Evolutionary conservation across 257 asterid species (phyloP), one percentile per base, ranked within the genome.

Genomic region (Jacaranda copaia): DNA sequence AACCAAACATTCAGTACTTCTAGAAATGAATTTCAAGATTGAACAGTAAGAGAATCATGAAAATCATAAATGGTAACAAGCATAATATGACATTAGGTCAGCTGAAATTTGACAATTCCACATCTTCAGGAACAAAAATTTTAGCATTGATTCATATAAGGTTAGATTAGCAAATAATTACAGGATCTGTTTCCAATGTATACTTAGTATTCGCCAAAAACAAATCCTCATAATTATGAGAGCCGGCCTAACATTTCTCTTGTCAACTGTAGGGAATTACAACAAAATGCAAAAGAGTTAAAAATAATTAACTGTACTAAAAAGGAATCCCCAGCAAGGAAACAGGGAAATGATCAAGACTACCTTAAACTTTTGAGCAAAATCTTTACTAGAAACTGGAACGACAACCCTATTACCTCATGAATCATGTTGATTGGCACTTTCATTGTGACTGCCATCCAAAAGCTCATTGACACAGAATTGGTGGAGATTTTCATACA

Each of bases 401-500:
- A 25, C 8, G 11, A 55, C n/a, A 38, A 63, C 65, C 39, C 16
- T 58, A 69, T 4, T 57, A 36, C 76, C 75, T 81, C 71, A 73
- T 11, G 53, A 25, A 46, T 72, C 61, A 4, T 51, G 78, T 71
- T 73, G 63, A 36, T 57, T 77, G 77, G 85, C 80, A 70, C 61
- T 74, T 73, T 77, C 85, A 56, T 76, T 57, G 35, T 74, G 82
- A 79, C 68, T 72, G 39, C 82, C 92, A 76, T 89, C 91, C 80
- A 90, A 35, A 79, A 95, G 76, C 90, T 93, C 96, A 9, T 79
- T 42, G 16, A 86, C 93, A 70, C 97, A 95, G 77, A 87, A 88
- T 19, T 89, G 83, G 57, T 90, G 91, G 70, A 93, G 87, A 75
- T 86, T 79, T 67, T 85, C 86, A 59, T 84, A 88, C 89, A 81